Evolutionary conservation across 2,329 filamentous ascomycete genomes (phyloP).

Genomic region (Hirsutella minnesotensis): DNA sequence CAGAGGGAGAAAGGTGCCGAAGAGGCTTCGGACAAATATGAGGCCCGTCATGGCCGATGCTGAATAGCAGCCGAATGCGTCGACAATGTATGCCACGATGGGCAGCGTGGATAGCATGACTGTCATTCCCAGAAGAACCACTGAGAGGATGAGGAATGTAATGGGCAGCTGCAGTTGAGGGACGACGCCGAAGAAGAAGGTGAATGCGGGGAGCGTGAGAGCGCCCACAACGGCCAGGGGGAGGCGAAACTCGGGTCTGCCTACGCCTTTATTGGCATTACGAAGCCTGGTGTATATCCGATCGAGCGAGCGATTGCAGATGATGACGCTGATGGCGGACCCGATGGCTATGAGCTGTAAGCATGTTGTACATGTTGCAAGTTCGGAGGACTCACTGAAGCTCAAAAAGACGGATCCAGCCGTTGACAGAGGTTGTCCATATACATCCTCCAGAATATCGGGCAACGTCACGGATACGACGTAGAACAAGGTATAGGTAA

Average conservation of each 20-base stretch:
- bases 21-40: slow-evolving; percentile 42
- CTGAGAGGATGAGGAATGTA: slow-evolving; percentile 26
- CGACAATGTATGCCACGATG: slow-evolving; percentile 42
- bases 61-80: slow-evolving; percentile 42
- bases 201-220: slow-evolving; percentile 30
- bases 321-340: slow-evolving; percentile 30
- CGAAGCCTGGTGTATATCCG: slow-evolving; percentile 38
- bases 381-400: not conserved
- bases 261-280: slow-evolving; percentile 23
- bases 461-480: slow-evolving; percentile 41
- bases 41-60: slow-evolving; percentile 45
- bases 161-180: slow-evolving; percentile 31
- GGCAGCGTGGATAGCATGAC: slow-evolving; percentile 36
- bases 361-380: slow-evolving; percentile 30
- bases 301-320: slow-evolving; percentile 41
- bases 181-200: slow-evolving; percentile 39
- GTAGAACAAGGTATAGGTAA: slow-evolving; percentile 41
- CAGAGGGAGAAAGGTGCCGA: slow-evolving; percentile 45
- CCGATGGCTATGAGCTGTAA: slow-evolving; percentile 28
- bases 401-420: not conserved
- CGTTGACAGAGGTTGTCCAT: not conserved
- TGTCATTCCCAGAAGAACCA: slow-evolving; percentile 32
- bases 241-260: slow-evolving; percentile 41
- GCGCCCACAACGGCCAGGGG: slow-evolving; percentile 37
- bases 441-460: slow-evolving; percentile 27